Evolutionary conservation across 2,329 filamentous ascomycete genomes (phyloP).

Genomic region (Onygena corvina): DNA sequence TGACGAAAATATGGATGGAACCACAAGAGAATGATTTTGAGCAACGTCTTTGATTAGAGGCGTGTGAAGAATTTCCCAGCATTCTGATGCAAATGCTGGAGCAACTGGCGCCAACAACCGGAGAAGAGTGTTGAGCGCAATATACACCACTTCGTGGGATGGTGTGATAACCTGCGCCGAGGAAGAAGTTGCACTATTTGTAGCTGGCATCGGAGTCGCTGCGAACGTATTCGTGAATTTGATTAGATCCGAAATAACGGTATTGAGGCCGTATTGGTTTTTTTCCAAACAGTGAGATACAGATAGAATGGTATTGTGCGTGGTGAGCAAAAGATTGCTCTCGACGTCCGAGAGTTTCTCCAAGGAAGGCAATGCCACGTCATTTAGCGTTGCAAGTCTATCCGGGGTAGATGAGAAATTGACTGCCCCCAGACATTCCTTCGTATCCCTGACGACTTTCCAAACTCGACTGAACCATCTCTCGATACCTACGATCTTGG

Average conservation of each 20-base stretch:
- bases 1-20: slow-evolving; percentile 33
- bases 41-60: slow-evolving; percentile 13
- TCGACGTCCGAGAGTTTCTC: slow-evolving; percentile 27
- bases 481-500: slow-evolving; percentile 67
- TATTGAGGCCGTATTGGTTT: slow-evolving; percentile 67
- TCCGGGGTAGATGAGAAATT: slow-evolving; percentile 19
- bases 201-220: slow-evolving; percentile 29
- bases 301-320: slow-evolving; percentile 55
- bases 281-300: slow-evolving; percentile 57
- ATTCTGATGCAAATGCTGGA: slow-evolving; percentile 70
- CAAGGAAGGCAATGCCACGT: slow-evolving; percentile 21
- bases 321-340: slow-evolving; percentile 47
- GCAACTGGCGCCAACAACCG: slow-evolving; percentile 67
- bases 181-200: slow-evolving; percentile 2
- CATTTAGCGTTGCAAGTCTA: slow-evolving; percentile 19
- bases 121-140: slow-evolving; percentile 47
- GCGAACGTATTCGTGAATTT: slow-evolving; percentile 59
- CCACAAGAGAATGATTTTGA: neutral
- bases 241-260: slow-evolving; percentile 71
- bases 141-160: slow-evolving; percentile 30
- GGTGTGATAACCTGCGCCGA: neutral
- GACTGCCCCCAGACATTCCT: slow-evolving; percentile 18
- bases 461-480: slow-evolving; percentile 64
- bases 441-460: slow-evolving; percentile 41
- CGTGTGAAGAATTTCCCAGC: slow-evolving; percentile 52